Base-by-base conservation (phyloP, 2,329 filamentous ascomycete species). In the Penicillium janthinellum region DNA sequence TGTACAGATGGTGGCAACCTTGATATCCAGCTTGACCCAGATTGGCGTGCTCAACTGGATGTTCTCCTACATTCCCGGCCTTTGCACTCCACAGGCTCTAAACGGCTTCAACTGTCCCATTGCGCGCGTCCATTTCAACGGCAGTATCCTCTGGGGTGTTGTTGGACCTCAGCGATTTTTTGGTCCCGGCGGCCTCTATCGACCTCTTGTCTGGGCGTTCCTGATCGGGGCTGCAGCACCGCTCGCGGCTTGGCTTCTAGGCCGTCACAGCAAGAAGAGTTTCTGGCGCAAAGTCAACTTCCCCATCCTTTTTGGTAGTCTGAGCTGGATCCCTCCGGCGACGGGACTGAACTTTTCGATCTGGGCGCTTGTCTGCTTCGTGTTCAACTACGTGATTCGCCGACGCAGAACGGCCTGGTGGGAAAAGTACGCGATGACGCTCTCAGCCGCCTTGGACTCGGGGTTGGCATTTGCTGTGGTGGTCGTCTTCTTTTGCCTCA, bases 21-120 rank as follows among this genome's bases (percentile, higher is more conserved):
- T 86, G 54, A 84, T 94, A 51, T 91, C 90, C 0, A 92, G 88
- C 11, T 70, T 95, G 41, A 93, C 90, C 0, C 92, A 96, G 73
- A 93, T 96, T 62, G 84, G 84, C 39, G 90, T 95, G 1, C 83
- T 96, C 38, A 96, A 96, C 77, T 96, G 91, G 91, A 95, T 95
- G 89, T 92, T 96, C 67, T 78, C 77, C 63, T 87, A 91, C 71
- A 89, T 96, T 44, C 86, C 85, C 0, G 86, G 87, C 1, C 87
- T 96, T 54, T 96, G 92, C 78, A 94, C 90, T 0, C 80, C 89
- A 0, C 77, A 89, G 50, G 91, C 91, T n/a, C 84, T 93, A 72
- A 93, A 92, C 69, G 90, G 91, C 11, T 96, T 96, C 78, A 93
- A 90, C 15, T 96, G 92, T 67, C 92, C 92, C 15, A 90, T 95